Base-by-base conservation (phyloP, 1,139 yeast genomes). In the Kurtzmaniella natalensis region DNA sequence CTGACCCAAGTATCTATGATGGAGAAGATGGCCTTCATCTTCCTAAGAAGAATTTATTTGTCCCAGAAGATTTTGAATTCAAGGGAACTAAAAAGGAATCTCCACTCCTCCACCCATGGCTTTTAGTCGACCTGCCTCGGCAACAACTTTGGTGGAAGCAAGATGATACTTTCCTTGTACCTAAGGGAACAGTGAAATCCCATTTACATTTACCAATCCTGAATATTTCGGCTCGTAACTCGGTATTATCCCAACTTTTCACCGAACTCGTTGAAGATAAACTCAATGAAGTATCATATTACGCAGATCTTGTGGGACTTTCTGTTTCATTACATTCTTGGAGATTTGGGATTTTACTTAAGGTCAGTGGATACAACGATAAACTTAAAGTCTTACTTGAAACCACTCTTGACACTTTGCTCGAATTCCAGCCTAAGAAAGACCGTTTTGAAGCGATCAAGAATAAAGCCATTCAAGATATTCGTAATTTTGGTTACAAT, bases 81-180 rank as follows among this genome's bases (percentile, higher is more conserved):
- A 64, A 19, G 13, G 23, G 25, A 10, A 17, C 28, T 11, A 28
- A 25, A 25, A 70, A 67, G 41, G 53, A 60, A 30, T 70, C 70
- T 28, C 37, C 51, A 3, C 51, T 61, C 30, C 43, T 46, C 5
- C 61, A 60, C 40, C 76, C 74, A 3, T 62, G 53, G 40, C 50
- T 70, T 28, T 50, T 69, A 31, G 54, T 57, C 25, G 66, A 66
- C 32, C 48, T 52, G 24, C 48, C 49, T 20, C 58, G 53, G 37
- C 46, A 55, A 36, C 70, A 66, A 47, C 64, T 87, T 24, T 92
- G 98, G 98, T 87, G 71, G 57, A 92, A 89, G 54, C 83, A 83
- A 50, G 96, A 92, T 59, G 96, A 92, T 45, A 78, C 81, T 32
- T 86, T 92, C 51, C 78, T 84, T 68, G 83, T 85, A 13, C 98